These are phyloP conservation scores for Corymbia calophylla DNA, from an alignment of 441 rosid species.

Conservation along the genomic window DNA sequence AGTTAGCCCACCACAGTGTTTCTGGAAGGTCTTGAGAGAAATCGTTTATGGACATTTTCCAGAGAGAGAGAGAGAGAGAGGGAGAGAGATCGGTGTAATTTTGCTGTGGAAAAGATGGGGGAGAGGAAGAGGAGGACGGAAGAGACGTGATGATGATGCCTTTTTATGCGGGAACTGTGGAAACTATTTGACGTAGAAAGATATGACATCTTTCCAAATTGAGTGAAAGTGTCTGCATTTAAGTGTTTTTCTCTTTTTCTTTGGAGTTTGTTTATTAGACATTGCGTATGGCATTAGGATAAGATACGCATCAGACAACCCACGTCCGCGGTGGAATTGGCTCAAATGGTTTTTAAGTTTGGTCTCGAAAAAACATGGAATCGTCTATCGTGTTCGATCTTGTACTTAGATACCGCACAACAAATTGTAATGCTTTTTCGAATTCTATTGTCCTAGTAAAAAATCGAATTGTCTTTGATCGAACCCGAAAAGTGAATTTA, in stretches of 20 bases:
- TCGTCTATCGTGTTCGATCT: neutral
- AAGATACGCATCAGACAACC: neutral
- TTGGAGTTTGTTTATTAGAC: neutral
- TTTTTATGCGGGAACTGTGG: constrained; percentile 42
- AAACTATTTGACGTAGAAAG: constrained; percentile 32
- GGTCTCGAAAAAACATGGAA: neutral
- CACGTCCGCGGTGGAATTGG: neutral
- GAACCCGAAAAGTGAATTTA: neutral
- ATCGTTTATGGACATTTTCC: constrained; percentile 54
- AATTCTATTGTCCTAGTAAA: neutral
- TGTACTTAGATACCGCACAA: neutral
- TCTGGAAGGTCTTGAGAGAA: constrained; percentile 39
- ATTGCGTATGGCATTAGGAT: neutral
- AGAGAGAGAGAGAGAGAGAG: constrained; percentile 4
- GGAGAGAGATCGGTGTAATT: neutral
- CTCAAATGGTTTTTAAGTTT: neutral
- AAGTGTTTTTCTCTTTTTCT: neutral
- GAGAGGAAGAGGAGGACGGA: constrained; percentile 2
- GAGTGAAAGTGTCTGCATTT: constrained; percentile 1
- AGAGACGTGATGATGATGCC: constrained; percentile 27
- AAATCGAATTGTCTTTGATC: neutral
- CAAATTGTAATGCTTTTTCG: neutral
- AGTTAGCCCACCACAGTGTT: constrained; percentile 29
- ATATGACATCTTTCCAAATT: constrained; percentile 11
- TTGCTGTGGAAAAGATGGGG: neutral